phyloP scores from a whole-genome alignment of 768 basidiomycete genomes.

The Collybia mongolica region DNA sequence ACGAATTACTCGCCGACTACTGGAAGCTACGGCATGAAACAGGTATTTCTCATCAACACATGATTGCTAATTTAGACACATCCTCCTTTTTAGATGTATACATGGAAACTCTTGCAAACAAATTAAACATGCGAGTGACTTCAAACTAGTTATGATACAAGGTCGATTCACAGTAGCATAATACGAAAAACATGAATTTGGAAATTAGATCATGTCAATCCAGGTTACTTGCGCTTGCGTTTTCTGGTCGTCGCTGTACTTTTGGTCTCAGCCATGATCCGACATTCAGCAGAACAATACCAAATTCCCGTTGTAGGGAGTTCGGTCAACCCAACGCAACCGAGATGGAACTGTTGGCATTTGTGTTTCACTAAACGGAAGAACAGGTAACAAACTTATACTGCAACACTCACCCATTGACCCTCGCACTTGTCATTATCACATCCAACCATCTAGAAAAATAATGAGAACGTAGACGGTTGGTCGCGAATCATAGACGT shows the following conservation, averaged over 20 bases:
- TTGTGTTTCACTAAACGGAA: not conserved
- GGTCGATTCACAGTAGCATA: too few relatives aligned
- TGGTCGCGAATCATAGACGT: slow-evolving; percentile 23
- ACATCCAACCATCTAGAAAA: slow-evolving; percentile 79
- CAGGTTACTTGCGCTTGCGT: slow-evolving; percentile 21
- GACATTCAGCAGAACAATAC: slow-evolving; percentile 68
- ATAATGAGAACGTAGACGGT: slow-evolving; percentile 4
- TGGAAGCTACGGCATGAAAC: slow-evolving; percentile 78
- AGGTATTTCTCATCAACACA: slow-evolving; percentile 38
- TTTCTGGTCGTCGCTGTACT: slow-evolving; percentile 30
- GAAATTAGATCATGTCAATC: too few relatives aligned
- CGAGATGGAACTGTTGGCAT: slow-evolving; percentile 63
- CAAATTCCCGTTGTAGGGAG: slow-evolving; percentile 59
- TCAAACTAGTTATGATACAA: slow-evolving; percentile 7
- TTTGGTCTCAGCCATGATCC: slow-evolving; percentile 6
- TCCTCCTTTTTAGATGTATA: slow-evolving; percentile 58
- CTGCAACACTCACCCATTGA: slow-evolving; percentile 72
- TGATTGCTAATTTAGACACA: not conserved
- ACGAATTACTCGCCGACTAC: slow-evolving; percentile 79
- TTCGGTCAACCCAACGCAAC: slow-evolving; percentile 59
- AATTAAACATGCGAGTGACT: slow-evolving; percentile 58
- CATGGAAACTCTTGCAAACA: slow-evolving; percentile 84
- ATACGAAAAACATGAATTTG: too few relatives aligned
- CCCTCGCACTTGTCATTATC: slow-evolving; percentile 67
- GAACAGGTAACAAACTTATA: not conserved